Base-by-base conservation (phyloP, 345 rosid genomes). In the Combretum micranthum region DNA sequence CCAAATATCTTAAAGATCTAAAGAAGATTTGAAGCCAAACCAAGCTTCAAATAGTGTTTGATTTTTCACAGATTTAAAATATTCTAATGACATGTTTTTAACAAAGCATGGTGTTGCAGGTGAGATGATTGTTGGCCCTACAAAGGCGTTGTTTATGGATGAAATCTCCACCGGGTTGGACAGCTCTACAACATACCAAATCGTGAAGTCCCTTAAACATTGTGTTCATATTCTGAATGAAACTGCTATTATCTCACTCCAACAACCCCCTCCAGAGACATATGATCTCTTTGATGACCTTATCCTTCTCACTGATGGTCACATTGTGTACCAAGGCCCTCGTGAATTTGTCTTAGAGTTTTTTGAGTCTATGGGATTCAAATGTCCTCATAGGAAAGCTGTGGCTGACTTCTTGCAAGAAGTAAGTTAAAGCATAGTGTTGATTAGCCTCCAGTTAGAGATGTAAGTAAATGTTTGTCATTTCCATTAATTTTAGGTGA, bases 251-350 rank as follows among this genome's bases (percentile, higher is more conserved):
- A 59, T 77, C 18, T 73, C 82, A 10, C 76, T 77, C 39, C 78
- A 73, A 37, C 82, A 77, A 70, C 82, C 82, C 5, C 73, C 82
- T 15, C 78, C 78, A 0, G 78, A 77, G 58, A 73, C 78, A 11
- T 68, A 61, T 44, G 43, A 68, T 8, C 66, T 68, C 48, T 68
- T 68, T 43, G 72, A 68, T 61, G 72, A 68, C 42, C 51, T 68
- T 47, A 68, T 68, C 17, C 72, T 68, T 19, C 56, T 68, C 21
- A 61, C 62, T 16, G 72, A 68, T 19, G 57, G 72, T 12, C 61
- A 68, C 47, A 67, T 67, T 49, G 56, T 60, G 13, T 67, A 67
- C 52, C 71, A 67, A 56, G 71, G 73, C 51, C 61, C 73, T 19
- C 65, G 73, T 44, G 73, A 69, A 43, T 19, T 25, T 3, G 69